phyloP scores from a whole-genome alignment of 352 stramenopile genomes.

The Achlya hypogyna region DNA sequence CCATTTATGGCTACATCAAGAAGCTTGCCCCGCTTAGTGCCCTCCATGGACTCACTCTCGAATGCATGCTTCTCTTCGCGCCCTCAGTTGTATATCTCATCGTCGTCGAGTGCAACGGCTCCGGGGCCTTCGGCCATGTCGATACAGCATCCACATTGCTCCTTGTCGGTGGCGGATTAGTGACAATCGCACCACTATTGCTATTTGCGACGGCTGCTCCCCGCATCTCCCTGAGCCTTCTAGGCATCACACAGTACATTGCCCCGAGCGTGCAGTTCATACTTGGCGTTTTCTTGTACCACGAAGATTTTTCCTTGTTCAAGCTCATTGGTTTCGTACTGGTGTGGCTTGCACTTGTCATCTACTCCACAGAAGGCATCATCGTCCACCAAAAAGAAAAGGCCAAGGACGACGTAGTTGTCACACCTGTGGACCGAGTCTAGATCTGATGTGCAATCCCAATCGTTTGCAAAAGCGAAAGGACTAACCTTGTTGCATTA shows the following conservation, averaged over 20 bases:
- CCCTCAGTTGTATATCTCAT: background rate
- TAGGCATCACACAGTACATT: background rate
- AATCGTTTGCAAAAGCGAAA: no score
- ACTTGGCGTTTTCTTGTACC: background rate
- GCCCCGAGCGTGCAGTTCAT: constrained; percentile 1
- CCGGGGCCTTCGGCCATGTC: background rate
- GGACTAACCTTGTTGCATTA: no score
- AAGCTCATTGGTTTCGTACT: constrained; percentile 1
- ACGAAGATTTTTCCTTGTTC: background rate
- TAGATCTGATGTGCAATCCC: no score
- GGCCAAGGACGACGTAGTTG: background rate
- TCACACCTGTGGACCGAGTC: no score
- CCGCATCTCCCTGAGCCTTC: background rate
- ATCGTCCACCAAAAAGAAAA: constrained; percentile 4
- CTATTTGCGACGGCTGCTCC: background rate
- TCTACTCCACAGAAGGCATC: constrained; percentile 1
- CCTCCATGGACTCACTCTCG: background rate
- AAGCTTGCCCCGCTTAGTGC: background rate
- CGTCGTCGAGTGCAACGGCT: background rate
- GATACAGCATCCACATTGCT: background rate
- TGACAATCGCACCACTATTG: background rate
- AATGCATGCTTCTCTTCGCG: background rate
- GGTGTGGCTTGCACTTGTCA: background rate
- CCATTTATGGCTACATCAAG: background rate
- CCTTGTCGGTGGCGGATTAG: background rate